These are phyloP conservation scores for Drechslera avenae DNA, from an alignment of 2,329 filamentous ascomycete species.

Conservation along the genomic window DNA sequence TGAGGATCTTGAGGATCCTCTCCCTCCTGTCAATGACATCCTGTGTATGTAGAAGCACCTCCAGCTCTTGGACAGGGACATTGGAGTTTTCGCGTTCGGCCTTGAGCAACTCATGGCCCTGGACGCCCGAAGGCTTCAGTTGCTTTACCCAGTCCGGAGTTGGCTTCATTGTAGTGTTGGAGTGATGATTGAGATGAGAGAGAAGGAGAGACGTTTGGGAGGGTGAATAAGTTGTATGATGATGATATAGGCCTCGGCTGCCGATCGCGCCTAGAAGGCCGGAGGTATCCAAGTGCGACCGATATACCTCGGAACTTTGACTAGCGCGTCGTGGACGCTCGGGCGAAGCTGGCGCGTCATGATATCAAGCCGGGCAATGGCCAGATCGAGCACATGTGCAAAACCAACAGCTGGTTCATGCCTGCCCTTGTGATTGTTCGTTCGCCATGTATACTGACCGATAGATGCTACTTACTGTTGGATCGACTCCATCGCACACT, in stretches of 20 bases:
- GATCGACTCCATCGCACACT: neutral
- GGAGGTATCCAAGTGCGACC: neutral
- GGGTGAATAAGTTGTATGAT: constrained; percentile 15
- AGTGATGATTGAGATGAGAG: constrained; percentile 11
- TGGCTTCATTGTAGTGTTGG: constrained; percentile 39
- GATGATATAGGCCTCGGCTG: constrained; percentile 29
- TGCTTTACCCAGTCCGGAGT: constrained; percentile 69
- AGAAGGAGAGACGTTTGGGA: constrained; percentile 10
- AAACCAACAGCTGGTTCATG: neutral
- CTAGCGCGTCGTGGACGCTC: constrained; percentile 20
- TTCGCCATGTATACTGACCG: neutral
- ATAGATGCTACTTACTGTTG: neutral
- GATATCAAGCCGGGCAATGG: too few species aligned
- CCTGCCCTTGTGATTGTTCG: constrained; percentile 5
- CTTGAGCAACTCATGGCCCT: constrained; percentile 71
- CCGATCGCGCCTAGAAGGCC: constrained; percentile 15
- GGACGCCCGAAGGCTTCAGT: constrained; percentile 68
- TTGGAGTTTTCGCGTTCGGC: constrained; percentile 71
- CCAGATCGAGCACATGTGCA: neutral
- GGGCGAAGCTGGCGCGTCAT: constrained; percentile 21
- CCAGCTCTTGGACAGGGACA: constrained; percentile 69
- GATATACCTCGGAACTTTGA: constrained; percentile 26
- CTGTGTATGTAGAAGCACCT: constrained; percentile 71
- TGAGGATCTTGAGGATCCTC: constrained; percentile 66
- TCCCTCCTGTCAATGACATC: constrained; percentile 66